Base-by-base conservation (phyloP, 352 stramenopile genomes). In the Phytophthora pseudosyringae region DNA sequence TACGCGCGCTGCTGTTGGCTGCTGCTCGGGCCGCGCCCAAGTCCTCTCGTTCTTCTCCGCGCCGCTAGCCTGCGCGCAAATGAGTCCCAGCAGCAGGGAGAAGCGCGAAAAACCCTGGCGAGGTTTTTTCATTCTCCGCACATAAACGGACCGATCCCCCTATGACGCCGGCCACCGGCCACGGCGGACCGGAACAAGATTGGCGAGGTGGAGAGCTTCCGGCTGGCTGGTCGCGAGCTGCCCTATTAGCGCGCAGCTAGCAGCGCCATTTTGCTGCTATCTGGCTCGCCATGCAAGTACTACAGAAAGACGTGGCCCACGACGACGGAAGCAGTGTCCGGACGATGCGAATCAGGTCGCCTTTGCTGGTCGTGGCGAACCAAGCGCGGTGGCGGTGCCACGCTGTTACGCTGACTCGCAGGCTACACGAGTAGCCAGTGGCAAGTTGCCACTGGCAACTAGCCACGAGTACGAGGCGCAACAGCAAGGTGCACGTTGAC, bases 71-170 rank as follows among this genome's bases (percentile, higher is more conserved):
- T 70, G 32, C 53, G 41, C 58, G 50, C 53, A 75, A 71, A 71
- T 75, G 62, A 68, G 61, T 71, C 55, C 55, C 55, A 33, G 21
- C 36, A 15, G n/a, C 39, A 36, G 52, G 43, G 61, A 75, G 67
- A 71, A 75, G 39, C 31, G 16, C 16, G 55, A 64, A 67, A 74
- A 75, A 68, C 65, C 60, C 64, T 29, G 48, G 25, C 31, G 51
- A 67, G 67, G 61, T 75, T 71, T 75, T 62, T 47, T 16, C 38
- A 13, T 18, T 31, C 13, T 12, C 35, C 26, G 41, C 21, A 29
- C 25, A 52, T 36, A 62, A 29, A 62, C 44, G 32, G 11, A 21
- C 32, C 15, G 18, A 5, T 45, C 46, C 5, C 31, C 47, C 47
- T 59, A 65, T 52, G 36, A 65, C 56, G 56, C 56, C 46, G 15